Evolutionary conservation across 2,329 filamentous ascomycete species (phyloP), one percentile per base, ranked within the genome.

Genomic region (Fusarium circinatum): DNA sequence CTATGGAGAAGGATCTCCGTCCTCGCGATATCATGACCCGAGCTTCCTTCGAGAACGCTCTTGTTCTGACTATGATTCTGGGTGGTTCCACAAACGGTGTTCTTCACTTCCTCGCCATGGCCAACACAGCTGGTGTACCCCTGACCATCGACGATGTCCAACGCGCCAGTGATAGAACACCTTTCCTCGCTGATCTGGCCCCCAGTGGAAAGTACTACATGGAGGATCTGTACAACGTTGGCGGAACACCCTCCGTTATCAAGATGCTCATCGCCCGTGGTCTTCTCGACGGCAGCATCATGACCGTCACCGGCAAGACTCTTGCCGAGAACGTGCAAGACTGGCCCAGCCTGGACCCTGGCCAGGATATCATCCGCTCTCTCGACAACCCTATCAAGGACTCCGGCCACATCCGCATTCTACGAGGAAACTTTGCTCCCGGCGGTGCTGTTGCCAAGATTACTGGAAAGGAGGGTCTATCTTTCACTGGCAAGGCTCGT

Each of bases 381-480:
- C 86, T 98, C 14, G 86, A 88, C 18, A 74, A 89, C 78, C 88
- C 88, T 58, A 96, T 97, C 86, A 98, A 98, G 82, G 75, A 87
- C 3, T 94, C 91, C 1, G 96, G 96, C 48, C 96, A 98, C 82
- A 89, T 98, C 68, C 94, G 96, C 82, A 93, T 98, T 68, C 88
- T 98, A 8, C 89, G 90, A 68, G 96, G 96, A 26, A 98, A 97
- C 81, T 88, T 98, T 38, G 94, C 95, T 6, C 96, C 96, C 3
- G 93, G 91, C 17, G 96, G 96, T 39, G 93, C 95, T 2, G 95
- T 98, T 4, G 95, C 95, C 68, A 98, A 98, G 83, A 98, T 98
- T 82, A 98, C 96, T 0, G 96, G 96, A 41, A 98, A 98, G 82
- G 96, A 98, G 82, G 96, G 96, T 6, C 88, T 95, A 12, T 86